Base-by-base conservation (phyloP, 305 asterid species). In the Fraxinus velutina region DNA sequence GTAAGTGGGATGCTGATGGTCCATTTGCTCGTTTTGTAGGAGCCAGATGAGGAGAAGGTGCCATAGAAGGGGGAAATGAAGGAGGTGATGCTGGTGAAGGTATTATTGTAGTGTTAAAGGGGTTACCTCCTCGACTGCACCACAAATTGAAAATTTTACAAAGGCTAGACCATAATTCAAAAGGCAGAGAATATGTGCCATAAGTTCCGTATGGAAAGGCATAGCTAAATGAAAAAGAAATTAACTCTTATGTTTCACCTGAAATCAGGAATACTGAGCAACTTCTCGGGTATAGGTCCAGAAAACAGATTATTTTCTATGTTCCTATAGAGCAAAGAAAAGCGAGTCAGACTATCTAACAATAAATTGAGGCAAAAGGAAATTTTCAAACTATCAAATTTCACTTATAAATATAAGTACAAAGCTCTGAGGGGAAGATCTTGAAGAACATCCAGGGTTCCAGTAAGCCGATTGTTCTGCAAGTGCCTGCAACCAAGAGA, bases 231-330 rank as follows among this genome's bases (percentile, higher is more conserved):
- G 21, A 68, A 33, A 78, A 79, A 76, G 71, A 34, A 37, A 50
- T 62, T 77, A 81, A 81, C 78, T 71, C 24, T 34, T 3, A 47
- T 78, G 72, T 80, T 72, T 78, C 71, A 96, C 99, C 98, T 93
- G 97, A 96, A 96, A 89, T 47, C 83, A 7, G 97, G 98, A 72
- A 96, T 88, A 57, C 5, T 83, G 72, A 90, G 87, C 90, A 96
- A 84, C 60, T 85, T 89, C 22, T 19, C 78, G 0, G 99, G 99
- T 84, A 96, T 89, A 19, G 99, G 98, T 73, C 99, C 99, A 24
- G 97, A 96, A 87, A 96, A 96, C 78, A 91, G 89, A 87, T 96
- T 96, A 79, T 96, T 94, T 87, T 89, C 97, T 24, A 96, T 82
- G 86, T 92, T 89, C 89, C 99, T 96, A 94, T 36, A 76, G 24